Conservation (phyloP, 257 asterid species). For the Gentiana macrophylla region DNA sequence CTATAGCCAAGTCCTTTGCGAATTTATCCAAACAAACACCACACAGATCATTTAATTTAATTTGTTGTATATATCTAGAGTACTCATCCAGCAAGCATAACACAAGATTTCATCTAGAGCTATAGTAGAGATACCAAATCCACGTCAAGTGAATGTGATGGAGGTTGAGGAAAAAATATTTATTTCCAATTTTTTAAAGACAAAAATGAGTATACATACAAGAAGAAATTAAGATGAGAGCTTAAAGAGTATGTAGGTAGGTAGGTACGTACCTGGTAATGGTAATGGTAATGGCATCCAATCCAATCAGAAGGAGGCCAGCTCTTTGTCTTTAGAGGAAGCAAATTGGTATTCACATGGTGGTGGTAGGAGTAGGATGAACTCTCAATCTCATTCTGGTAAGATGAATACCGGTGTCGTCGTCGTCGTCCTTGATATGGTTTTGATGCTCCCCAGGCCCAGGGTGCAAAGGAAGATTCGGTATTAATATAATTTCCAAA, state of each 20-base stretch:
- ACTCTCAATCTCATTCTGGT: conserved; percentile 1
- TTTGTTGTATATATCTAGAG: no score
- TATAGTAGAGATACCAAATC: no score
- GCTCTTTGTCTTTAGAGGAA: conserved; percentile 10
- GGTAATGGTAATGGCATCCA: conserved; percentile 15
- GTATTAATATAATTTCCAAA: conserved; percentile 6
- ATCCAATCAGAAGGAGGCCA: conserved; percentile 7
- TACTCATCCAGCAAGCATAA: no score
- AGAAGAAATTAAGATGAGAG: not conserved
- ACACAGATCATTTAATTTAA: no score
- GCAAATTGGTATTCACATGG: not conserved
- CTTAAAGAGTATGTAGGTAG: not conserved
- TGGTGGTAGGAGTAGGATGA: not conserved
- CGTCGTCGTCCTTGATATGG: conserved; percentile 16
- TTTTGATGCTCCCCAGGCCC: conserved; percentile 14
- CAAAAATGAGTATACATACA: no score
- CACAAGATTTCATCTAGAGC: no score
- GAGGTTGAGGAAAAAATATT: no score
- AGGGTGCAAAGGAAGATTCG: conserved; percentile 6
- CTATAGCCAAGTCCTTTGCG: no score
- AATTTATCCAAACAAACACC: no score
- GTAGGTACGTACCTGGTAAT: conserved; percentile 1
- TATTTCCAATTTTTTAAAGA: no score
- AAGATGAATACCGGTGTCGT: conserved; percentile 2
- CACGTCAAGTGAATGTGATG: no score